Conservation (phyloP, 106 monocot genomes). For the Allium fistulosum region DNA sequence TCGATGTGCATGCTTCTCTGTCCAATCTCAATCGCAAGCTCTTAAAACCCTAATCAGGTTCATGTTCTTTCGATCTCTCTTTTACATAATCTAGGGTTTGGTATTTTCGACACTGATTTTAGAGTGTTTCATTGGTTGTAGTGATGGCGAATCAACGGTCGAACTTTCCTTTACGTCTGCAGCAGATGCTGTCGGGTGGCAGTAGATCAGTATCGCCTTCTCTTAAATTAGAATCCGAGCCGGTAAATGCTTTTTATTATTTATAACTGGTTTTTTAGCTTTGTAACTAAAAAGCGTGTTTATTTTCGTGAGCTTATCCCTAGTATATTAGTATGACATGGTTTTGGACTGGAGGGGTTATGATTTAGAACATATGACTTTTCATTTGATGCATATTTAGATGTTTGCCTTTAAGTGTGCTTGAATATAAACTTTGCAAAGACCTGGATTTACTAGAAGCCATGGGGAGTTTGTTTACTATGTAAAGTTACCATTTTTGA, state of each 20-base stretch:
- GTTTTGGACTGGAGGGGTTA: no score
- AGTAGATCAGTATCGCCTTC: constrained; percentile 1
- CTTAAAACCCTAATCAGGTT: constrained; percentile 3
- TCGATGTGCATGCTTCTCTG: constrained; percentile 2
- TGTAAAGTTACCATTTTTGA: no score
- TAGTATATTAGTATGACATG: no score
- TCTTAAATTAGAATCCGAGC: constrained; percentile 14
- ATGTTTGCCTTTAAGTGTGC: no score
- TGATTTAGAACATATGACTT: no score
- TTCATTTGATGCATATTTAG: no score
- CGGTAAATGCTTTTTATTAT: not conserved
- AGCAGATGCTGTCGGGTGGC: constrained; percentile 12
- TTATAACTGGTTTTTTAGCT: not conserved
- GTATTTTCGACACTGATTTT: not conserved
- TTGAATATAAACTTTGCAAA: no score
- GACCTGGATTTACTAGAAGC: no score
- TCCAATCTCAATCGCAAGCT: not conserved
- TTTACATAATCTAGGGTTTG: constrained; percentile 4
- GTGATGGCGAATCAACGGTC: constrained; percentile 8
- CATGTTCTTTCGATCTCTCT: no score
- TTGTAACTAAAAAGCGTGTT: not conserved
- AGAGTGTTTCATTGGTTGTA: not conserved
- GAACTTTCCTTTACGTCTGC: constrained; percentile 8
- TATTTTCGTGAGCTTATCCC: no score
- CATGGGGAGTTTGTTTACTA: no score